Evolutionary conservation across 2,329 filamentous ascomycete species (phyloP).

Genomic region (Alternaria consortialis): DNA sequence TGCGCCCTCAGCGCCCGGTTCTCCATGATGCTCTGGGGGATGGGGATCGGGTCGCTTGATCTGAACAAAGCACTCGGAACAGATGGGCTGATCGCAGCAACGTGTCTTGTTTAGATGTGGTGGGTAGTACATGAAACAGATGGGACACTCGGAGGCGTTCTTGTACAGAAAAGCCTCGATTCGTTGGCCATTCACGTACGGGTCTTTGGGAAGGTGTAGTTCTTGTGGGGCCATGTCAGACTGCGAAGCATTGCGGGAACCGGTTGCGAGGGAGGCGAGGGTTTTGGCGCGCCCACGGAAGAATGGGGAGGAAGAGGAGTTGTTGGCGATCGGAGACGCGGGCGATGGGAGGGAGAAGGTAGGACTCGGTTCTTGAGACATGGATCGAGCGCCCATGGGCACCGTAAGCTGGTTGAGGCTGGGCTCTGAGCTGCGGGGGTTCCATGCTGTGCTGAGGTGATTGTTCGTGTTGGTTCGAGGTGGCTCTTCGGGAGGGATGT

Average conservation of each 20-base stretch:
- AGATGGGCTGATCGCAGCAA: constrained; percentile 95
- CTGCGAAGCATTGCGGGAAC: constrained; percentile 76
- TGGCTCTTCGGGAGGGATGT: constrained; percentile 75
- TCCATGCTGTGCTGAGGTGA: constrained; percentile 47
- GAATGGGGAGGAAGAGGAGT: constrained; percentile 58
- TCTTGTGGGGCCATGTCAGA: constrained; percentile 80
- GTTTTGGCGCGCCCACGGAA: constrained; percentile 90
- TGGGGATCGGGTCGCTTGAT: constrained; percentile 95
- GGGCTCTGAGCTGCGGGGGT: constrained; percentile 63
- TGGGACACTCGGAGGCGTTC: constrained; percentile 87
- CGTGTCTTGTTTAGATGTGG: constrained; percentile 92
- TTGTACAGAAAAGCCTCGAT: constrained; percentile 95
- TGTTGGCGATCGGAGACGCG: constrained; percentile 59
- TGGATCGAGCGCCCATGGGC: constrained; percentile 78
- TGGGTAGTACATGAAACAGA: constrained; percentile 96
- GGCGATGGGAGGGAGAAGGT: constrained; percentile 70
- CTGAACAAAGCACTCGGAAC: constrained; percentile 98
- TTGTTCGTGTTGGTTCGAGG: constrained; percentile 55
- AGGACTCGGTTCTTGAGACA: constrained; percentile 77
- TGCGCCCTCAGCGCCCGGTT: constrained; percentile 46
- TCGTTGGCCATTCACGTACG: constrained; percentile 91
- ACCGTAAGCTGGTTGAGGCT: constrained; percentile 78
- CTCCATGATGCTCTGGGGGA: constrained; percentile 76
- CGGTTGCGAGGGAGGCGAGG: constrained; percentile 79
- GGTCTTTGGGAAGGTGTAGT: constrained; percentile 79